Percentiles rank a stretch among this genome's conserved stretches.
phyloP scores from a whole-genome alignment of 2,329 filamentous ascomycete genomes.

The Aspergillus fumigatus region DNA sequence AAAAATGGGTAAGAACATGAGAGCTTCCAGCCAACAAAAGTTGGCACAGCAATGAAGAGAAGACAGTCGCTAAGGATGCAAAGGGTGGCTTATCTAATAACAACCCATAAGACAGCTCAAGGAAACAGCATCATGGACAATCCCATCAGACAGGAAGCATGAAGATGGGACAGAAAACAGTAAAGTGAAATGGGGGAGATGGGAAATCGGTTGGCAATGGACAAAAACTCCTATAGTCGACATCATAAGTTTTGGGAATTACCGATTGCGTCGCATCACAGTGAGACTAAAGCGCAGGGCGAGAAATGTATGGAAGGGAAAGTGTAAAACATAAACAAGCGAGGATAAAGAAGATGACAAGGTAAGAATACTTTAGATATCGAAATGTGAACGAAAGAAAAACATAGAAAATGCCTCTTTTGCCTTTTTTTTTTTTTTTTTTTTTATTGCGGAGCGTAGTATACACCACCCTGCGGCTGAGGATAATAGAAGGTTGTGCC shows the following conservation, averaged over 20 bases:
- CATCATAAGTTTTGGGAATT: not conserved
- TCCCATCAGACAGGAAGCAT: not conserved
- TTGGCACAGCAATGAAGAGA: not conserved
- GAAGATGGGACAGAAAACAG: not conserved
- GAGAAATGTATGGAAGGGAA: conserved; percentile 3
- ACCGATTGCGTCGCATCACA: not conserved
- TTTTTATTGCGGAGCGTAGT: conserved; percentile 49
- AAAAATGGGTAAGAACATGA: not conserved
- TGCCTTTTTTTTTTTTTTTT: conserved; percentile 6
- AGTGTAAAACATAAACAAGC: conserved; percentile 9
- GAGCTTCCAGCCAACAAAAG: not conserved
- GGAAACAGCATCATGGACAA: not conserved
- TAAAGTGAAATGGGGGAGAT: not conserved
- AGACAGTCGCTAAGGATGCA: not conserved
- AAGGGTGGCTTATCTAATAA: conserved; percentile 4
- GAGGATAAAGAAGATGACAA: conserved; percentile 7
- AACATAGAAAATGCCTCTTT: not conserved
- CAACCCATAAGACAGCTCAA: not conserved
- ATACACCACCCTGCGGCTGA: conserved; percentile 55
- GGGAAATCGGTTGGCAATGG: not conserved
- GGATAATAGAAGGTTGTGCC: conserved; percentile 50
- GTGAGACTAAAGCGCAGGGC: not conserved
- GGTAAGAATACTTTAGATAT: not conserved
- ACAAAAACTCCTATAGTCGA: not conserved
- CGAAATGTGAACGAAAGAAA: not conserved